These are phyloP conservation scores for Fennellomyces sp. DNA, from an alignment of 371 early-diverging fungal species.

Conservation along the genomic window DNA sequence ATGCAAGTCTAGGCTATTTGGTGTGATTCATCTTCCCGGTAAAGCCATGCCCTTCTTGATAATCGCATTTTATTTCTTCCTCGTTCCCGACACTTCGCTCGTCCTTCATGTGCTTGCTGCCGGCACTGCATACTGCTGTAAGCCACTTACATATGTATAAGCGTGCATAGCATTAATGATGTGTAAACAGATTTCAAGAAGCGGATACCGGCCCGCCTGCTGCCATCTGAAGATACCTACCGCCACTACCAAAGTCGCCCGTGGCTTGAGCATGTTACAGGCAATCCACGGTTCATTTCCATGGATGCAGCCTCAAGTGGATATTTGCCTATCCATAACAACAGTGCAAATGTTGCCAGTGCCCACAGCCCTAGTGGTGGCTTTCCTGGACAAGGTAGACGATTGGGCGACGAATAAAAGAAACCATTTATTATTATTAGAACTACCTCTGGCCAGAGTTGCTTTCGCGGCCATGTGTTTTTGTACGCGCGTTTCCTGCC, in stretches of 20 bases:
- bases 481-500: no score
- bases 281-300: conserved; percentile 8
- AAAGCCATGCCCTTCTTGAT: conserved; percentile 19
- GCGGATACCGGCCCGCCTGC: background rate
- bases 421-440: conserved; percentile 1
- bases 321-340: conserved; percentile 11
- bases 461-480: no score
- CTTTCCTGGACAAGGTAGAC: conserved; percentile 20
- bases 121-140: conserved; percentile 18
- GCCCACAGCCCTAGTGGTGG: no score
- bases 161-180: background rate
- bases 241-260: conserved; percentile 4
- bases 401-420: conserved; percentile 19
- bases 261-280: conserved; percentile 6
- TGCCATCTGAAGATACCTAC: conserved; percentile 9
- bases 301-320: conserved; percentile 8
- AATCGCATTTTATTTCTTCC: conserved; percentile 20
- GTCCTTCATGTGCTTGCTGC: conserved; percentile 18
- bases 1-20: conserved; percentile 20
- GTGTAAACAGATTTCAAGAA: conserved; percentile 1
- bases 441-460: no score
- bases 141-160: no score
- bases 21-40: conserved; percentile 26
- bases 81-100: conserved; percentile 24
- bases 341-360: background rate